Base-by-base conservation (phyloP, 768 basidiomycete species). In the Serendipita indica region DNA sequence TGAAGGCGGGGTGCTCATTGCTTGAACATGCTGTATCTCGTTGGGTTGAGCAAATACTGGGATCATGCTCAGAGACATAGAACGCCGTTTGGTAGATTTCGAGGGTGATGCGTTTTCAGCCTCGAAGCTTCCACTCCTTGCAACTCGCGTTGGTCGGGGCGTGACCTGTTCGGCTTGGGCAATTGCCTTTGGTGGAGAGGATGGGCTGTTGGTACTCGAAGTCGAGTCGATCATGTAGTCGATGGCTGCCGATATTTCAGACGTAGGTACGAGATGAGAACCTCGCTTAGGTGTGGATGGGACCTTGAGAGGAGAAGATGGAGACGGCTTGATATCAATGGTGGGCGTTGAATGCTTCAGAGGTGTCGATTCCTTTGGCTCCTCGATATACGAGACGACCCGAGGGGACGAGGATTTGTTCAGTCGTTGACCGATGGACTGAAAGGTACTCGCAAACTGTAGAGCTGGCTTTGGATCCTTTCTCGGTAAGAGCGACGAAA, bases 11-110 rank as follows among this genome's bases (percentile, higher is more conserved):
- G 49, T 54, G 49, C 4, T 33, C 7, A 16, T 30, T 10, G 49
- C 49, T 37, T 37, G 35, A 27, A 30, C 22, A 12, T 20, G 49
- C 41, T n/a, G 41, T 6, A 25, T n/a, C 7, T 43, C 18, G 41
- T 43, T 43, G 5, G 41, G 41, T 18, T n/a, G 41, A 18, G 41
- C 41, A 43, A 43, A 43, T n/a, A 25, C 18, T 54, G 49, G 49
- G 30, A 54, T 54, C 49, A 54, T 54, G 49, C 49, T 54, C 22
- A 54, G 49, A 28, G 49, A 54, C 49, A 54, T 54, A 33, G 49
- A 54, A 18, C 49, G 49, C n/a, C 49, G 49, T 30, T 54, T 54
- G 16, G 22, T 30, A 28, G 49, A 7, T 25, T 27, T 27, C 22
- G 3, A 22, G 4, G 32, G 49, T 25, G 49, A 18, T 16, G 49